Percentiles rank a stretch among this genome's conserved stretches.
Evolutionary conservation across 192 early-diverging fungal genomes (phyloP).

Genomic region (Coemansia sp.): DNA sequence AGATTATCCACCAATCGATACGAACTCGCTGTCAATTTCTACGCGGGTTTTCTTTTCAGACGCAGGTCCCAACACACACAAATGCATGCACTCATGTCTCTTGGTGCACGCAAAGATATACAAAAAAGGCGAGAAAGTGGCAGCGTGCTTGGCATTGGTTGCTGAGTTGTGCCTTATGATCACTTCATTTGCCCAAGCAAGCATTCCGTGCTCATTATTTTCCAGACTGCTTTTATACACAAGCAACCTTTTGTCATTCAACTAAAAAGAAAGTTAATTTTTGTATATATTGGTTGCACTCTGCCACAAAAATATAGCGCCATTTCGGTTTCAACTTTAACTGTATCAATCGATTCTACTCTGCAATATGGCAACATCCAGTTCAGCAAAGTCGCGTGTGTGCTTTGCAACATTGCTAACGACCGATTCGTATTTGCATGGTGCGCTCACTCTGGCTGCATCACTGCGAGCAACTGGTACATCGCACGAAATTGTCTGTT

Average conservation of each 20-base stretch:
- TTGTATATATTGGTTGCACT: not conserved
- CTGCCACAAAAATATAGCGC: not conserved
- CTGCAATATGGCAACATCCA: not conserved
- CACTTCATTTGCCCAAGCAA: not conserved
- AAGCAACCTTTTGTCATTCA: not conserved
- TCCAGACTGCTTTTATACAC: not conserved
- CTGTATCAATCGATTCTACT: not conserved
- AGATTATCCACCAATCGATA: constrained; percentile 2
- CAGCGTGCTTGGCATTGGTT: not conserved
- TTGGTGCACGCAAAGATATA: not conserved
- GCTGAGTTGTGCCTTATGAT: not conserved
- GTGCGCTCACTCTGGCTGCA: constrained; percentile 76
- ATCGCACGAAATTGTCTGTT: constrained; percentile 61
- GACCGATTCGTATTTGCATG: constrained; percentile 78
- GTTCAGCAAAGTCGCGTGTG: constrained; percentile 3
- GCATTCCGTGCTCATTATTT: not conserved
- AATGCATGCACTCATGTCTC: constrained; percentile 1
- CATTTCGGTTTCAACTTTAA: not conserved
- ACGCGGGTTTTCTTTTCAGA: not conserved
- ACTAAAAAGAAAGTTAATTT: not conserved
- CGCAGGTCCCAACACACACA: not conserved
- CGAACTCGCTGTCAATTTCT: not conserved
- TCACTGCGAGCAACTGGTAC: constrained; percentile 67
- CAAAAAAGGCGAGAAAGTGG: not conserved
- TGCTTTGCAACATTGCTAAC: constrained; percentile 77